phyloP scores from a whole-genome alignment of 176 grass and related monocot genomes.

The Chrysopogon serrulatus region DNA sequence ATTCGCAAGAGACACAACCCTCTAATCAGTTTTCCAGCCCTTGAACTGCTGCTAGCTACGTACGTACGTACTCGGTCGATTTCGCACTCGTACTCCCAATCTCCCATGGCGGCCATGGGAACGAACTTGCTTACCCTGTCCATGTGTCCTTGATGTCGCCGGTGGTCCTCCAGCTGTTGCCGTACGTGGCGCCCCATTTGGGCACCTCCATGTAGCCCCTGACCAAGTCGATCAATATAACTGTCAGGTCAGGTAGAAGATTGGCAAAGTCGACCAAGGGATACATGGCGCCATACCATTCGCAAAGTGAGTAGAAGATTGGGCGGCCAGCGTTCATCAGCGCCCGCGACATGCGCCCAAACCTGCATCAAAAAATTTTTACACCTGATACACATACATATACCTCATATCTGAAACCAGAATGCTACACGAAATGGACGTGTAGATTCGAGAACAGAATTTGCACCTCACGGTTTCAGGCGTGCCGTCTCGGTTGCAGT shows the following conservation, averaged over 20 bases:
- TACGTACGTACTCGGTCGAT: too few relatives aligned
- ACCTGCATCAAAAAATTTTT: constrained; percentile 12
- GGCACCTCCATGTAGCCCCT: constrained; percentile 55
- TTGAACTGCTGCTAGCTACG: too few relatives aligned
- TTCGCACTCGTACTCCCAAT: too few relatives aligned
- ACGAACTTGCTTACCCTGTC: constrained; percentile 54
- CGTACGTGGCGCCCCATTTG: constrained; percentile 47
- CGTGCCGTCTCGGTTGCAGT: constrained; percentile 40
- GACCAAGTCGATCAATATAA: neutral
- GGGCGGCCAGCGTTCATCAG: constrained; percentile 34
- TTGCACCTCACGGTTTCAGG: constrained; percentile 25
- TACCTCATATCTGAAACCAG: neutral
- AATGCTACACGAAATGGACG: neutral
- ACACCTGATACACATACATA: neutral
- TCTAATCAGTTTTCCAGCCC: neutral
- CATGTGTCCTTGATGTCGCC: constrained; percentile 62
- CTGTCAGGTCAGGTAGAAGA: neutral
- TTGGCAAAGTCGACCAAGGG: too few relatives aligned
- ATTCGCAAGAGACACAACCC: too few relatives aligned
- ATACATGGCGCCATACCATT: constrained; percentile 38
- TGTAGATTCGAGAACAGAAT: neutral
- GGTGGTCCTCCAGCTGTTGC: constrained; percentile 81
- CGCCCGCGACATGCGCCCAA: constrained; percentile 38
- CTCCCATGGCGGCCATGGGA: too few relatives aligned
- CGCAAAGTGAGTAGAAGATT: constrained; percentile 69